phyloP scores from a whole-genome alignment of 805 yeast species.

The Starmera amethionina region DNA sequence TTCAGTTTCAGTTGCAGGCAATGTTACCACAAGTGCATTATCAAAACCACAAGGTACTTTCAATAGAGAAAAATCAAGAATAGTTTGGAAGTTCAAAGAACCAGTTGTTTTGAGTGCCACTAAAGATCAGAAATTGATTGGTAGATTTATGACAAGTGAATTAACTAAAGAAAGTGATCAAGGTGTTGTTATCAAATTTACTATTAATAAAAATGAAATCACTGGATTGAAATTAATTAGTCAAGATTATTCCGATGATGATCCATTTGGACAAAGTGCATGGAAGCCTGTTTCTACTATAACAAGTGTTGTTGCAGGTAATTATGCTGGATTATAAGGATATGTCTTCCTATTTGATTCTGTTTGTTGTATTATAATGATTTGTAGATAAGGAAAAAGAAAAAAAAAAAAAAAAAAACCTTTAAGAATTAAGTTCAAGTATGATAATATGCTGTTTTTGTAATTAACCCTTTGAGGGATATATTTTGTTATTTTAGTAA shows the following conservation, averaged over 20 bases:
- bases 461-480: too few species aligned
- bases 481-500: too few species aligned
- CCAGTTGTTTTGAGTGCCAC: conserved; percentile 26
- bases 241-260: conserved; percentile 25
- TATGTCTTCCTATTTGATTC: conserved; percentile 4
- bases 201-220: conserved; percentile 24
- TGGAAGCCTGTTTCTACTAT: conserved; percentile 25
- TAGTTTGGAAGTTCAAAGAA: conserved; percentile 68
- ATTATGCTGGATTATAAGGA: conserved; percentile 20
- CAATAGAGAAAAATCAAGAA: conserved; percentile 74
- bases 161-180: conserved; percentile 60
- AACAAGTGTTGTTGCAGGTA: conserved; percentile 27
- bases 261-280: conserved; percentile 27
- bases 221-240: conserved; percentile 32
- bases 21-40: conserved; percentile 52
- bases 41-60: conserved; percentile 91
- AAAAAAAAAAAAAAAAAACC: too few species aligned
- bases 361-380: neutral
- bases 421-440: too few species aligned
- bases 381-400: neutral
- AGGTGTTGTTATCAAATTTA: conserved; percentile 65
- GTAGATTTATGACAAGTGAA: conserved; percentile 74
- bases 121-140: conserved; percentile 63
- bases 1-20: conserved; percentile 47
- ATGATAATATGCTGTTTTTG: too few species aligned